A percentile compares a stretch with the other conserved stretches of the same genome.
These are phyloP conservation scores for Heterobasidion irregulare DNA, from an alignment of 1,284 basidiomycete genomes.

Conservation along the genomic window DNA sequence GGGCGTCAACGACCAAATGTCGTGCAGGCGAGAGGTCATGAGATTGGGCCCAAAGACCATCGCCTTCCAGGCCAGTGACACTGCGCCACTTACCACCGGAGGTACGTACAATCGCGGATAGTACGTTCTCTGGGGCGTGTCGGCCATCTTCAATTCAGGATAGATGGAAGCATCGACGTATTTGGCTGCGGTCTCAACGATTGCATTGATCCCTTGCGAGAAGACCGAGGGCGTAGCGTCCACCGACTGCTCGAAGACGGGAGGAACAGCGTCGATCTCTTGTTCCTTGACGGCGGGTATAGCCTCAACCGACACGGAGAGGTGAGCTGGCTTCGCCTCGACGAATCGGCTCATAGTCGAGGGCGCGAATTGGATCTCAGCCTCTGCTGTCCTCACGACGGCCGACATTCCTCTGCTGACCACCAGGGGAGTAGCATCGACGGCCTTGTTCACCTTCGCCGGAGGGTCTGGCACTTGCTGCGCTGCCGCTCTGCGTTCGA, in stretches of 20 bases:
- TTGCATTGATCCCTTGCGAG: slow-evolving; percentile 9
- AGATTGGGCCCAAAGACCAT: slow-evolving; percentile 14
- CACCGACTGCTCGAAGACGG: slow-evolving; percentile 5
- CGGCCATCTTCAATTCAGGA: neutral
- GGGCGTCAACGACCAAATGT: slow-evolving; percentile 13
- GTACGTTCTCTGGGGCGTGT: neutral
- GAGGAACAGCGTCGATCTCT: slow-evolving; percentile 7
- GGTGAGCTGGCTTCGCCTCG: slow-evolving; percentile 18
- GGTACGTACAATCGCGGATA: slow-evolving; percentile 10
- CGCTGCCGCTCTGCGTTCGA: slow-evolving; percentile 44
- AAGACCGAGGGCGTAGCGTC: slow-evolving; percentile 7
- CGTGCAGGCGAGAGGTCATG: slow-evolving; percentile 14
- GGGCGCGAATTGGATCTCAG: slow-evolving; percentile 40
- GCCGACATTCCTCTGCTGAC: slow-evolving; percentile 41
- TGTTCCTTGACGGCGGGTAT: slow-evolving; percentile 14
- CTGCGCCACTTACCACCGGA: slow-evolving; percentile 10
- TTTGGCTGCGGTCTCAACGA: slow-evolving; percentile 3
- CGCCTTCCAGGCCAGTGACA: slow-evolving; percentile 13
- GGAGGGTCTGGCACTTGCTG: slow-evolving; percentile 19
- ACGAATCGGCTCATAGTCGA: slow-evolving; percentile 29
- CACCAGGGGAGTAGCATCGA: slow-evolving; percentile 47
- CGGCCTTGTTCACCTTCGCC: slow-evolving; percentile 27
- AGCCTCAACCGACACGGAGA: slow-evolving; percentile 23
- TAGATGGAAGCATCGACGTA: slow-evolving; percentile 6
- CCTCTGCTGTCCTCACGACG: slow-evolving; percentile 32